Evolutionary conservation across 2,329 filamentous ascomycete species (phyloP).

Genomic region (Ophiostoma triangulosporum): DNA sequence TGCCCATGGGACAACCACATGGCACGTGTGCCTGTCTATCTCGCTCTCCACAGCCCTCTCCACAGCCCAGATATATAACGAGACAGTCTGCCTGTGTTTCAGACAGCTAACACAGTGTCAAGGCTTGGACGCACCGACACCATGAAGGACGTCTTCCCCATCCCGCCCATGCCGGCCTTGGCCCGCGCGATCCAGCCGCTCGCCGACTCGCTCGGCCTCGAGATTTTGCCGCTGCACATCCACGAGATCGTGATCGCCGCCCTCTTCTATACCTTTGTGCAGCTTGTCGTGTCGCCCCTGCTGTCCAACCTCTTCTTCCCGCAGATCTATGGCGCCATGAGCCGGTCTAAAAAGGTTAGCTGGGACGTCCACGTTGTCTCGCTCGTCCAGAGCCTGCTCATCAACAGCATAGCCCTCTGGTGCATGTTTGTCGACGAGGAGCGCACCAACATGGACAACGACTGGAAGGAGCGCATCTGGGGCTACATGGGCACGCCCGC

Average conservation of each 20-base stretch:
- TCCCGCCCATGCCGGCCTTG: constrained; percentile 45
- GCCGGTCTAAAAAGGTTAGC: constrained; percentile 53
- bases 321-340: constrained; percentile 46
- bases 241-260: constrained; percentile 61
- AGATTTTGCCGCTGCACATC: constrained; percentile 59
- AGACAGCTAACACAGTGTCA: neutral
- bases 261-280: constrained; percentile 54
- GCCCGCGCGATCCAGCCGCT: constrained; percentile 46
- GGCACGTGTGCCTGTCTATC: neutral
- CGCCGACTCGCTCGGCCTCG: constrained; percentile 46
- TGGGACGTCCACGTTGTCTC: constrained; percentile 82
- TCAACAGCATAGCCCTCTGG: constrained; percentile 62
- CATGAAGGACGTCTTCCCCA: constrained; percentile 64
- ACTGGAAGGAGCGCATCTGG: constrained; percentile 54
- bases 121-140: constrained; percentile 12
- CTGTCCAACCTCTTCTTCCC: constrained; percentile 51
- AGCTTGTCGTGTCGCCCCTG: constrained; percentile 51
- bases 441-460: constrained; percentile 43
- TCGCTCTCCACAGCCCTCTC: neutral
- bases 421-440: constrained; percentile 57
- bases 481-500: constrained; percentile 62
- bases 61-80: neutral
- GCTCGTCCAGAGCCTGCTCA: constrained; percentile 61
- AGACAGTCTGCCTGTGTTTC: neutral
- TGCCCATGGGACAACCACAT: neutral